Evolutionary conservation across 352 stramenopile genomes (phyloP).

Genomic region (Phytophthora sp.): DNA sequence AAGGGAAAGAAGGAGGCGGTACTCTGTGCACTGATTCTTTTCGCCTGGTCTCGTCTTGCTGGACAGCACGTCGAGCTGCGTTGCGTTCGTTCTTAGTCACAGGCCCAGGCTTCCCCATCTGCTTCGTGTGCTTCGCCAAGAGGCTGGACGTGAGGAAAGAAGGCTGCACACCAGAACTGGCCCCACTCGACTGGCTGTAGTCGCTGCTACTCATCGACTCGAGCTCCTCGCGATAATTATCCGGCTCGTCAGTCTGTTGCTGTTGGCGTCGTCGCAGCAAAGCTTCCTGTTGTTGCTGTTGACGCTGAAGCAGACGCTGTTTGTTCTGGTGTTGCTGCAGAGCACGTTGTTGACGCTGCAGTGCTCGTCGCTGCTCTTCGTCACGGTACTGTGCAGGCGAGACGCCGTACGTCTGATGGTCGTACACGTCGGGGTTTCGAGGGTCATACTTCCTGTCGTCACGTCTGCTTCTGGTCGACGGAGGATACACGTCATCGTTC

Average conservation of each 20-base stretch:
- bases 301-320: slow-evolving; percentile 31
- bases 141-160: slow-evolving; percentile 54
- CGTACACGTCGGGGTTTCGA: slow-evolving; percentile 37
- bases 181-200: slow-evolving; percentile 37
- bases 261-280: slow-evolving; percentile 23
- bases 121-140: slow-evolving; percentile 56
- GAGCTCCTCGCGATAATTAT: slow-evolving; percentile 20
- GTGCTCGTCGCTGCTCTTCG: slow-evolving; percentile 25
- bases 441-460: slow-evolving; percentile 36
- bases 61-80: slow-evolving; percentile 12
- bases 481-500: slow-evolving; percentile 32
- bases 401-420: slow-evolving; percentile 23
- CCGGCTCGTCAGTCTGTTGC: slow-evolving; percentile 17
- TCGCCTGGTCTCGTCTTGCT: slow-evolving; percentile 16
- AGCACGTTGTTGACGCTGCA: slow-evolving; percentile 42
- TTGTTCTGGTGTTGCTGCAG: slow-evolving; percentile 39
- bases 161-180: slow-evolving; percentile 19
- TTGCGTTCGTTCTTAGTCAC: slow-evolving; percentile 38
- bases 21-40: slow-evolving; percentile 2
- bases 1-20: slow-evolving; percentile 3
- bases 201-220: slow-evolving; percentile 35
- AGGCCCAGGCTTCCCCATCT: slow-evolving; percentile 49
- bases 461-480: slow-evolving; percentile 18
- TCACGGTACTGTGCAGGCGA: slow-evolving; percentile 31
- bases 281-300: slow-evolving; percentile 37